Percentiles rank a stretch among this genome's conserved stretches.
phyloP scores from a whole-genome alignment of 768 basidiomycete genomes.

The Lyophyllum atratum region DNA sequence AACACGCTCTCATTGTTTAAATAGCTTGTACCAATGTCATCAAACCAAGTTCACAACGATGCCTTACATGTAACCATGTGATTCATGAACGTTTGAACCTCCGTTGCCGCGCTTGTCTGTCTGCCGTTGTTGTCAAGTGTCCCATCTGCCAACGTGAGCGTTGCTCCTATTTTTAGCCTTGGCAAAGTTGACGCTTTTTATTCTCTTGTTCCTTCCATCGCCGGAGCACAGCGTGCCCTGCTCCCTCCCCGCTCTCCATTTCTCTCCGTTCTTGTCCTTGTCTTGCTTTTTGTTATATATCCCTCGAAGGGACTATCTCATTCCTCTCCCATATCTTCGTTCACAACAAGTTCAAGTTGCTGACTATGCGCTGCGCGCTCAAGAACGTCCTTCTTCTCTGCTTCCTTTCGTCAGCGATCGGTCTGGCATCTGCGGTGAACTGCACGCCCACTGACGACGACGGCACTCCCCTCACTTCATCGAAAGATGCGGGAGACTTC shows the following conservation, averaged over 20 bases:
- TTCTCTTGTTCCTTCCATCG: neutral
- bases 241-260: neutral
- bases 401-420: neutral
- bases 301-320: constrained; percentile 6
- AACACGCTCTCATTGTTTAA: too few relatives aligned
- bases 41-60: too few relatives aligned
- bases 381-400: constrained; percentile 1
- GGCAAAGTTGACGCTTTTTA: neutral
- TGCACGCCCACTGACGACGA: constrained; percentile 8
- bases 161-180: neutral
- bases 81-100: too few relatives aligned
- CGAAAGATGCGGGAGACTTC: neutral
- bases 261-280: neutral
- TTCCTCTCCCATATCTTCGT: neutral
- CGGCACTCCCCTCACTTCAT: constrained; percentile 6
- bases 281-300: constrained; percentile 4
- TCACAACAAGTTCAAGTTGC: neutral
- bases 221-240: neutral
- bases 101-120: neutral
- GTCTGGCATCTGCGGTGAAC: constrained; percentile 6
- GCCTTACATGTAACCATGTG: too few relatives aligned
- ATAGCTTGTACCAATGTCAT: too few relatives aligned
- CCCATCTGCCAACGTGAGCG: neutral
- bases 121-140: neutral
- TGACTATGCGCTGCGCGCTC: constrained; percentile 3